A percentile compares a stretch with the other conserved stretches of the same genome.
These are phyloP conservation scores for Boechera divaricarpa DNA, from an alignment of 345 rosid genomes.

Conservation along the genomic window DNA sequence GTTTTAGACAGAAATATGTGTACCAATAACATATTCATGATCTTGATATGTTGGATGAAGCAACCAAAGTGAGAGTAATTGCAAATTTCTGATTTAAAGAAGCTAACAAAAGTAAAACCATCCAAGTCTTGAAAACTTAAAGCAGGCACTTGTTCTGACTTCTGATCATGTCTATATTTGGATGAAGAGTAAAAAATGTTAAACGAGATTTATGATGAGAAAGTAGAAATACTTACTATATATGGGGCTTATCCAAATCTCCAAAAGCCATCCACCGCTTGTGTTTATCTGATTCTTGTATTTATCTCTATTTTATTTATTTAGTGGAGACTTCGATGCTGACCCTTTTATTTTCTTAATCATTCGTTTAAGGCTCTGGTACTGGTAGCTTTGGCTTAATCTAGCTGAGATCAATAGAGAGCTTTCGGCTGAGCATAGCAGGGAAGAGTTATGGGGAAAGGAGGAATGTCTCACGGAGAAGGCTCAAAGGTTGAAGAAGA, in stretches of 20 bases:
- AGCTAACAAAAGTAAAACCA: neutral
- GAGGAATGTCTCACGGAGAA: slow-evolving; percentile 70
- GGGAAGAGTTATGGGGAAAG: slow-evolving; percentile 58
- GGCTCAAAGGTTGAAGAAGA: slow-evolving; percentile 56
- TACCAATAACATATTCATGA: slow-evolving; percentile 5
- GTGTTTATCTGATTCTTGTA: slow-evolving; percentile 32
- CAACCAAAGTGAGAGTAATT: neutral
- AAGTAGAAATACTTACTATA: neutral
- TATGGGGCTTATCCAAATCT: slow-evolving; percentile 31
- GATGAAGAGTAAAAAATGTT: slow-evolving; percentile 3
- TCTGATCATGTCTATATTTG: neutral
- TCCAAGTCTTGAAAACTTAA: neutral
- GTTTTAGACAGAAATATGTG: neutral
- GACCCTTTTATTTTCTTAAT: slow-evolving; percentile 18
- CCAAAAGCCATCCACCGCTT: slow-evolving; percentile 26
- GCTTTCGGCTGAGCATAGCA: slow-evolving; percentile 22
- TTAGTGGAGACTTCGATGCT: slow-evolving; percentile 32
- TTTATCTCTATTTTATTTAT: slow-evolving; percentile 25
- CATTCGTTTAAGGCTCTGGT: slow-evolving; percentile 24
- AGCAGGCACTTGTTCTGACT: neutral
- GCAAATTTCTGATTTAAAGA: neutral
- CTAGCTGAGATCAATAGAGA: slow-evolving; percentile 24
- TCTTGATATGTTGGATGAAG: slow-evolving; percentile 5
- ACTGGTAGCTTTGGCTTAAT: slow-evolving; percentile 20
- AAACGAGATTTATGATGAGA: neutral